Percentiles rank a stretch among this genome's conserved stretches.
phyloP scores from a whole-genome alignment of 2,329 filamentous ascomycete species.

The Shiraia bambusicola region DNA sequence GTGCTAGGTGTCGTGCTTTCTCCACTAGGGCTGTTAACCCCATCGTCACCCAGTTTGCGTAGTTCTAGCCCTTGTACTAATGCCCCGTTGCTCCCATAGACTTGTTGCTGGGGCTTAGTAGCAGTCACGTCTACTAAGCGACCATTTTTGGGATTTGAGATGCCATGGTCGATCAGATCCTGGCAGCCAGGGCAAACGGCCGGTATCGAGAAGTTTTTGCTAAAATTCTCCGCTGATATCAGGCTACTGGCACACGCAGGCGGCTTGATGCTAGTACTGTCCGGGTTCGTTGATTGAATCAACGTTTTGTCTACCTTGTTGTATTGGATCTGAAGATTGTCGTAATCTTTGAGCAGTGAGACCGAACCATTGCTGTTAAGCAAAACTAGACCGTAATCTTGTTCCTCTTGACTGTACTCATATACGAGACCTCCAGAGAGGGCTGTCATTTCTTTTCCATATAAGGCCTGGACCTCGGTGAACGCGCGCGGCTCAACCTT shows the following conservation, averaged over 20 bases:
- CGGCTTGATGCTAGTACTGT: slow-evolving; percentile 56
- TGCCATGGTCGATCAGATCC: slow-evolving; percentile 74
- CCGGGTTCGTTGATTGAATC: slow-evolving; percentile 64
- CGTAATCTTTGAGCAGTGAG: slow-evolving; percentile 51
- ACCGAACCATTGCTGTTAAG: slow-evolving; percentile 48
- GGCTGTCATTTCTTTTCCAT: slow-evolving; percentile 68
- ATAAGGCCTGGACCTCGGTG: slow-evolving; percentile 73
- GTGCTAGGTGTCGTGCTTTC: slow-evolving; percentile 30
- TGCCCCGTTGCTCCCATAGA: slow-evolving; percentile 59
- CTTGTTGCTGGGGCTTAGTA: slow-evolving; percentile 57
- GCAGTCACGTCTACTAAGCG: slow-evolving; percentile 60
- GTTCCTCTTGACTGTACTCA: slow-evolving; percentile 73
- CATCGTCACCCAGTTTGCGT: slow-evolving; percentile 52
- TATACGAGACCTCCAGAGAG: slow-evolving; percentile 80
- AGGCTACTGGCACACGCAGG: slow-evolving; percentile 67
- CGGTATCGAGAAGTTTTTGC: slow-evolving; percentile 81
- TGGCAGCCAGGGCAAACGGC: slow-evolving; percentile 63
- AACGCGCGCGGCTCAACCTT: slow-evolving; percentile 63
- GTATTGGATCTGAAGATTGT: slow-evolving; percentile 75
- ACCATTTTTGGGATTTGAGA: slow-evolving; percentile 61
- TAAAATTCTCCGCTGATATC: slow-evolving; percentile 68
- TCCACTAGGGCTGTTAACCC: slow-evolving; percentile 58
- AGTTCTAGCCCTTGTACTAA: slow-evolving; percentile 66
- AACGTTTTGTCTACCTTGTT: slow-evolving; percentile 69
- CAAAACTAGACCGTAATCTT: slow-evolving; percentile 55